Percentiles rank a stretch among this genome's conserved stretches.
phyloP scores from a whole-genome alignment of 192 early-diverging fungal species.

The Entomortierella beljakovae region DNA sequence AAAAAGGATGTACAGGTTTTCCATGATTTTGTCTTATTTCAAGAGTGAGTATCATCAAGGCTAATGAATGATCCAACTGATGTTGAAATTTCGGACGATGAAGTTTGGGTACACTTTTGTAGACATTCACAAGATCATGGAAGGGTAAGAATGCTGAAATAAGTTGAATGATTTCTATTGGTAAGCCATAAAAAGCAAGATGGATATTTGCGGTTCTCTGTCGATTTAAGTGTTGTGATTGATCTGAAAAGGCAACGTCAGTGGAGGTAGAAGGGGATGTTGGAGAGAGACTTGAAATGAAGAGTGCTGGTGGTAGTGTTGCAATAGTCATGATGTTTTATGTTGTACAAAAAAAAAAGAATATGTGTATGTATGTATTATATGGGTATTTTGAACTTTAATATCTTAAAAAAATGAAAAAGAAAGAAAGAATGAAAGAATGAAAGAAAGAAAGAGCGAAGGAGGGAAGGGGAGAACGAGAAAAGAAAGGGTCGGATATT shows the following conservation, averaged over 20 bases:
- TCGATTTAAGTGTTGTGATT: neutral
- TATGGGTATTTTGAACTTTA: too few species aligned
- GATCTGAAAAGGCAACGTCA: neutral
- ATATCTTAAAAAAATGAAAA: too few species aligned
- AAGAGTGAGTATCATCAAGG: conserved; percentile 33
- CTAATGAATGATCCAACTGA: conserved; percentile 17
- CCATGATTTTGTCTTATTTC: conserved; percentile 14
- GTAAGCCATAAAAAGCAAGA: conserved; percentile 24
- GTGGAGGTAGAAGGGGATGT: too few species aligned
- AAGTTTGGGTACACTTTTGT: conserved; percentile 20
- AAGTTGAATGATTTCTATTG: conserved; percentile 27
- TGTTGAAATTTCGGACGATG: conserved; percentile 26
- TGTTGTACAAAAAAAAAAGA: neutral
- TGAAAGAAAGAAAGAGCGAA: too few species aligned
- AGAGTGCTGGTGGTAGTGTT: too few species aligned
- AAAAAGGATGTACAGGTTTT: neutral
- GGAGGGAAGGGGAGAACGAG: too few species aligned
- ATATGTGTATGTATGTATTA: neutral
- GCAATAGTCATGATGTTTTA: neutral
- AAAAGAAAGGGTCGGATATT: too few species aligned
- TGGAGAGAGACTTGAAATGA: too few species aligned
- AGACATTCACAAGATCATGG: conserved; percentile 20
- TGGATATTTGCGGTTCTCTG: neutral
- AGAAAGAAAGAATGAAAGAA: too few species aligned
- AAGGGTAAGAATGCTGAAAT: conserved; percentile 32